These are phyloP conservation scores for Acacia crassicarpa DNA, from an alignment of 306 rosid species.

Conservation along the genomic window DNA sequence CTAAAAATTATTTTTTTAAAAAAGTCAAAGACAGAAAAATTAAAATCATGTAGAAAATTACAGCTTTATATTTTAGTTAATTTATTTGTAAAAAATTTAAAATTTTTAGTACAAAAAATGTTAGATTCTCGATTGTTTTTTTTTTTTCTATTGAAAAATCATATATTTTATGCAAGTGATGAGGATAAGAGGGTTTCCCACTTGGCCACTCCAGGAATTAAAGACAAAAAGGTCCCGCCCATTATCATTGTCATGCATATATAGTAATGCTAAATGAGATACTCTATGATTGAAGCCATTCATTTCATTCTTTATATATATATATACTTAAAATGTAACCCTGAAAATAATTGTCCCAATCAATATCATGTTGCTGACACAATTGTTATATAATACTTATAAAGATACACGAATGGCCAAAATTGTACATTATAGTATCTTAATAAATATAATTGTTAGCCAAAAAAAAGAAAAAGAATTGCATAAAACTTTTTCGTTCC, in stretches of 20 bases:
- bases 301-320: background rate
- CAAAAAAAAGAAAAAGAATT: too few relatives aligned
- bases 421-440: background rate
- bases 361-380: background rate
- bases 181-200: background rate
- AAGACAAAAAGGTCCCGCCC: background rate
- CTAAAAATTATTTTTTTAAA: background rate
- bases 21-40: background rate
- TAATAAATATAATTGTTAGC: background rate
- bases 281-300: background rate
- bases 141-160: background rate
- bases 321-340: background rate
- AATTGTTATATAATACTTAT: background rate
- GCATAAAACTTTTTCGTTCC: background rate
- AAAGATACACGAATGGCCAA: background rate
- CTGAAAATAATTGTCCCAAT: background rate
- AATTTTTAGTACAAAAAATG: background rate
- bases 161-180: background rate
- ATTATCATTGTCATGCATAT: background rate
- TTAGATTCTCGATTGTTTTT: background rate
- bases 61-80: background rate
- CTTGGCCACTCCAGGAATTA: background rate
- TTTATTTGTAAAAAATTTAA: background rate
- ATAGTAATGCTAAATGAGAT: background rate
- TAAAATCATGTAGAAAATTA: background rate